phyloP scores from a whole-genome alignment of 2,329 filamentous ascomycete species.

The Fusarium sarcochroum region DNA sequence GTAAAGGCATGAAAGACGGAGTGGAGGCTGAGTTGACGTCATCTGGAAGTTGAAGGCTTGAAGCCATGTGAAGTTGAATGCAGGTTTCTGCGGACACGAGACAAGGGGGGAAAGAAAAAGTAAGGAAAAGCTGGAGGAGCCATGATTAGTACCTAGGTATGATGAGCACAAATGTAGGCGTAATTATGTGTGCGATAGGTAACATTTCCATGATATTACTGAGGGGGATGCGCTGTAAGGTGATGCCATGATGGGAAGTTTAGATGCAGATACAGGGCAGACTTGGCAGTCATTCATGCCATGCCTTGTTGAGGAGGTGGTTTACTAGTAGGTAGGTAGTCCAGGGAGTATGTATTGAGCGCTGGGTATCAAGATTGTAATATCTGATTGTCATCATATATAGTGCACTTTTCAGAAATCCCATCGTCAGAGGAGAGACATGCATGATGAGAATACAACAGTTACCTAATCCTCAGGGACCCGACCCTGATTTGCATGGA shows the following conservation, averaged over 20 bases:
- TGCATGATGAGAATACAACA: not conserved
- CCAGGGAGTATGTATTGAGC: too few species aligned
- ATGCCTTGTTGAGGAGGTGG: too few species aligned
- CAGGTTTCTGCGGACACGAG: constrained; percentile 20
- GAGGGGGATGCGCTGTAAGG: not conserved
- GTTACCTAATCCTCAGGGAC: constrained; percentile 5
- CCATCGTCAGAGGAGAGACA: not conserved
- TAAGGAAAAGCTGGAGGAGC: not conserved
- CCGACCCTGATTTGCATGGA: constrained; percentile 33
- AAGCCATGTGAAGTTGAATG: constrained; percentile 22
- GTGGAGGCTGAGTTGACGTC: constrained; percentile 38
- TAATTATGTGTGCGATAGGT: constrained; percentile 4
- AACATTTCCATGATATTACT: not conserved
- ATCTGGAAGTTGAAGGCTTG: constrained; percentile 20
- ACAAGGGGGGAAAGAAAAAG: constrained; percentile 13
- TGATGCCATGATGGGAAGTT: constrained; percentile 22
- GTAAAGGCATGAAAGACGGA: constrained; percentile 5
- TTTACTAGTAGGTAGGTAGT: too few species aligned
- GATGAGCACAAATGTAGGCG: constrained; percentile 5
- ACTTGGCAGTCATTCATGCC: constrained; percentile 25
- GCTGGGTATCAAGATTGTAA: not conserved
- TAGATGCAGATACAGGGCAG: constrained; percentile 4
- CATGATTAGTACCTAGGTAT: constrained; percentile 11
- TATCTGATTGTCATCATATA: too few species aligned
- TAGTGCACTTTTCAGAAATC: not conserved